Conservation (phyloP, 2,329 filamentous ascomycete species). For the Canariomyces notabilis region DNA sequence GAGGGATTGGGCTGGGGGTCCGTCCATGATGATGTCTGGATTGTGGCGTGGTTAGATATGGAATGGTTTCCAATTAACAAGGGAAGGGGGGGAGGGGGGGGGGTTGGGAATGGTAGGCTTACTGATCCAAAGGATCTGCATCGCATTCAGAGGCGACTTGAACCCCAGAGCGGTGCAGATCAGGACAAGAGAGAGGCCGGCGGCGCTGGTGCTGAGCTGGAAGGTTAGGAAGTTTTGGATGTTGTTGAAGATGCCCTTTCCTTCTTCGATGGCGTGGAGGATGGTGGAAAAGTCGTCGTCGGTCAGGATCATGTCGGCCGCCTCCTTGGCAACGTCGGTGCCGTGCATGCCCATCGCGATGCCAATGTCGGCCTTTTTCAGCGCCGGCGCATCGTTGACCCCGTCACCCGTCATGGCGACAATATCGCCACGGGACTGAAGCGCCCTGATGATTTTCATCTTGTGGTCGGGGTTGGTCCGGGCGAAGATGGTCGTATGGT, state of each 20-base stretch:
- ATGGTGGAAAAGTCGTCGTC: conserved; percentile 91
- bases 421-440: conserved; percentile 90
- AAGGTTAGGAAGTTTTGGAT: conserved; percentile 99
- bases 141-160: conserved; percentile 93
- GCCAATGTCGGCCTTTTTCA: conserved; percentile 97
- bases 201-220: conserved; percentile 94
- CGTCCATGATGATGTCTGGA: conserved; percentile 98
- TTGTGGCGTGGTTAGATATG: neutral
- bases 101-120: conserved; percentile 36
- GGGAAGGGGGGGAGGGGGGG: neutral
- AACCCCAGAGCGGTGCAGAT: conserved; percentile 89
- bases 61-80: neutral
- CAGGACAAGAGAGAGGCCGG: conserved; percentile 84
- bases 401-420: conserved; percentile 99
- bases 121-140: conserved; percentile 99
- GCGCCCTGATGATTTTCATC: conserved; percentile 87
- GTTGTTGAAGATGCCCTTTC: conserved; percentile 99
- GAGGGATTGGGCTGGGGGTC: conserved; percentile 91
- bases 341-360: conserved; percentile 94
- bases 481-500: conserved; percentile 88
- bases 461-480: conserved; percentile 97
- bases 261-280: conserved; percentile 91
- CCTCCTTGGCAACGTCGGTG: conserved; percentile 95
- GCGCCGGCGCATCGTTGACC: conserved; percentile 92
- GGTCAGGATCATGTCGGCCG: conserved; percentile 87